These are phyloP conservation scores for Termitomyces sp. DNA, from an alignment of 768 basidiomycete genomes.

Conservation along the genomic window DNA sequence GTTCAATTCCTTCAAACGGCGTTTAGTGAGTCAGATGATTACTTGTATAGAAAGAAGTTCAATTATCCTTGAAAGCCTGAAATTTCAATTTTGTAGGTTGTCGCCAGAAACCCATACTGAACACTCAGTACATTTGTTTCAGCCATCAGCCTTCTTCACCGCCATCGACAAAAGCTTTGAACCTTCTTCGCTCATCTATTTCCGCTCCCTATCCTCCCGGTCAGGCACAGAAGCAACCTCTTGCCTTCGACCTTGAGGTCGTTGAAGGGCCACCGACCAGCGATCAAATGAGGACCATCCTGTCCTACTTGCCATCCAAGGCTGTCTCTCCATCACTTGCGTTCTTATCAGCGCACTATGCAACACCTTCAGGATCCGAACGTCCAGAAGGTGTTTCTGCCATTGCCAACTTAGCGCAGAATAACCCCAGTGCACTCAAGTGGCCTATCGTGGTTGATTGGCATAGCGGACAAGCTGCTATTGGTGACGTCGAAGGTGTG, in stretches of 20 bases:
- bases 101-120: background rate
- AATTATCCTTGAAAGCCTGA: constrained; percentile 37
- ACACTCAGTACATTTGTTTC: background rate
- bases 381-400: constrained; percentile 36
- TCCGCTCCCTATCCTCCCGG: constrained; percentile 60
- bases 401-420: constrained; percentile 47
- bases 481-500: constrained; percentile 73
- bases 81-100: constrained; percentile 63
- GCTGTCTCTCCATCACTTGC: constrained; percentile 34
- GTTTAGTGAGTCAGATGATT: constrained; percentile 25
- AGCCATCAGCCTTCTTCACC: constrained; percentile 70
- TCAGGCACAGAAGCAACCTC: constrained; percentile 43
- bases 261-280: constrained; percentile 63
- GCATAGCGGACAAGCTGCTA: constrained; percentile 57
- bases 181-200: constrained; percentile 54
- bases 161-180: constrained; percentile 59
- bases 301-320: constrained; percentile 53
- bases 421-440: constrained; percentile 60
- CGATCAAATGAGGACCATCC: constrained; percentile 67
- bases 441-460: constrained; percentile 86
- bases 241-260: constrained; percentile 70
- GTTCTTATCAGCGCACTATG: constrained; percentile 65
- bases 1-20: constrained; percentile 37
- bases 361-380: constrained; percentile 37
- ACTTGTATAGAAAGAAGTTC: background rate